phyloP scores from a whole-genome alignment of 169 alveolate species.

The Plasmodium gaboni region DNA sequence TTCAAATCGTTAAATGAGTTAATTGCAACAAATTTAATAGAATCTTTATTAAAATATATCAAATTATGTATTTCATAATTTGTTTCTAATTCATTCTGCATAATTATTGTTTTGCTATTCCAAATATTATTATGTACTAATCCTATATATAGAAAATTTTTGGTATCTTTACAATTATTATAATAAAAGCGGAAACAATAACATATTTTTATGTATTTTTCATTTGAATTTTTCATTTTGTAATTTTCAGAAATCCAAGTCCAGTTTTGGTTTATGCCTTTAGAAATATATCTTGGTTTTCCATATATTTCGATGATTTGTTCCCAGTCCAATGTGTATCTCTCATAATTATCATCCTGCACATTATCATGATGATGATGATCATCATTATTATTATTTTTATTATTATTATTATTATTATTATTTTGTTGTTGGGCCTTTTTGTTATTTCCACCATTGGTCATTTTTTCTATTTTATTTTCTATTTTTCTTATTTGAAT shows the following conservation, averaged over 20 bases:
- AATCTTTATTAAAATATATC: slow-evolving; percentile 23
- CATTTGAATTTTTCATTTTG: slow-evolving; percentile 21
- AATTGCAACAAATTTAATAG: slow-evolving; percentile 59
- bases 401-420: neutral
- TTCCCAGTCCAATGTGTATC: slow-evolving; percentile 16
- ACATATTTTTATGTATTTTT: slow-evolving; percentile 55
- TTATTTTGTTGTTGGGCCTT: slow-evolving; percentile 1
- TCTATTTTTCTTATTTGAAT: slow-evolving; percentile 12
- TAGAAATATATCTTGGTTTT: slow-evolving; percentile 40
- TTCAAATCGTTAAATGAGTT: slow-evolving; percentile 23
- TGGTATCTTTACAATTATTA: slow-evolving; percentile 30
- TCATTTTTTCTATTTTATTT: too few species aligned
- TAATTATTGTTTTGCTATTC: neutral
- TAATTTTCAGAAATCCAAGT: slow-evolving; percentile 69
- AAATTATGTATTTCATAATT: slow-evolving; percentile 23
- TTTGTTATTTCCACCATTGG: too few species aligned
- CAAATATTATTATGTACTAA: slow-evolving; percentile 29
- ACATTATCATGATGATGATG: too few species aligned
- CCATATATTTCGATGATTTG: slow-evolving; percentile 66
- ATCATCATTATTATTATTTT: too few species aligned
- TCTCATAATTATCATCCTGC: too few species aligned
- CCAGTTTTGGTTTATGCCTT: slow-evolving; percentile 32
- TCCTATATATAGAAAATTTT: slow-evolving; percentile 40
- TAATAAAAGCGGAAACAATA: slow-evolving; percentile 47
- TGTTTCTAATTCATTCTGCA: neutral